These are phyloP conservation scores for Micractinium conductrix DNA, from an alignment of 139 green algal species.

Conservation along the genomic window DNA sequence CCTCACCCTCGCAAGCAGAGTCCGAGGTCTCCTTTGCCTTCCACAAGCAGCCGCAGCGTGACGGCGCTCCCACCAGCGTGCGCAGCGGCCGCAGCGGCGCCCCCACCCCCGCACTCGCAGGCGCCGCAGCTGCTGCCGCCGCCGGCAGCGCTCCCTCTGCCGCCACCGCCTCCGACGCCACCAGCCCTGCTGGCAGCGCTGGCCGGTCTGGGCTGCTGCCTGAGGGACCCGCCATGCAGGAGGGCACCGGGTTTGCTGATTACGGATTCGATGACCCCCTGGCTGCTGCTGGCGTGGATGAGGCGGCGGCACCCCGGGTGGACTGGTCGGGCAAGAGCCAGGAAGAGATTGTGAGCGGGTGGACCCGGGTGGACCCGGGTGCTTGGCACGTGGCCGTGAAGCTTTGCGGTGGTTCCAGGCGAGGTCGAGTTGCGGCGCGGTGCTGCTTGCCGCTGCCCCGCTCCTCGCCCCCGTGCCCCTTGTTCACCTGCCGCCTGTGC, in stretches of 20 bases:
- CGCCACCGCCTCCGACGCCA: not conserved
- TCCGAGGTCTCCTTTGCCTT: slow-evolving; percentile 28
- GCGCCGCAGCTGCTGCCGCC: not conserved
- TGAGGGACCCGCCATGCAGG: not conserved
- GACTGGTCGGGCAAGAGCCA: slow-evolving; percentile 14
- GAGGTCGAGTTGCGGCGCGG: no score
- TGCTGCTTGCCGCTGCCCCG: no score
- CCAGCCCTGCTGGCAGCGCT: not conserved
- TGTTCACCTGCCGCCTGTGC: no score
- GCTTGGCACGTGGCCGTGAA: no score
- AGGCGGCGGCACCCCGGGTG: not conserved
- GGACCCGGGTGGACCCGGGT: no score
- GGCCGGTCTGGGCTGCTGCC: not conserved
- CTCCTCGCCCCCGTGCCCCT: no score
- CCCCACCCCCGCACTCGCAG: not conserved
- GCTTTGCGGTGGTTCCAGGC: no score
- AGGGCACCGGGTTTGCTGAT: slow-evolving; percentile 22
- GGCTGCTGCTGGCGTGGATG: not conserved
- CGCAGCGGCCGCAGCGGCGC: not conserved
- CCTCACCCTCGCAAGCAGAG: not conserved
- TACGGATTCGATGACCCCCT: slow-evolving; percentile 6
- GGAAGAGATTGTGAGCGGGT: slow-evolving; percentile 19
- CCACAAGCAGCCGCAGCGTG: not conserved
- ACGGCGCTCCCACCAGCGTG: not conserved
- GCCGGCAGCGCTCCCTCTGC: not conserved